Percentiles rank a stretch among this genome's conserved stretches.
These are phyloP conservation scores for Xerocomus brunneocitrinus DNA, from an alignment of 768 basidiomycete species.

Conservation along the genomic window DNA sequence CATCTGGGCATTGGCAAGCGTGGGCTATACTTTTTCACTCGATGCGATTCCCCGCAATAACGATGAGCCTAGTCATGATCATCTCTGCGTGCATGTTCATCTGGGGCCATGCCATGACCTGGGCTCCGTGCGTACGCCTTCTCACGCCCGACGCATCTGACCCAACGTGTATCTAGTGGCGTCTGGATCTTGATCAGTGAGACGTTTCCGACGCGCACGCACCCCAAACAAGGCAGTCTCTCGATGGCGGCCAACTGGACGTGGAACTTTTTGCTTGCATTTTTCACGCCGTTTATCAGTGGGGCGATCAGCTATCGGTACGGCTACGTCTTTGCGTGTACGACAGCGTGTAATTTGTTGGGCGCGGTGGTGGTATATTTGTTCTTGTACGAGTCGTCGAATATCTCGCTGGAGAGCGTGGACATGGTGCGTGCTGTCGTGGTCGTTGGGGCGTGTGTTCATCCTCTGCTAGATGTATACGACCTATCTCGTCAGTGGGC, in stretches of 20 bases:
- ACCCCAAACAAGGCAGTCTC: constrained; percentile 66
- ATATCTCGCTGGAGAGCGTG: constrained; percentile 62
- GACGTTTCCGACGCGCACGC: constrained; percentile 68
- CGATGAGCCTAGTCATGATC: constrained; percentile 46
- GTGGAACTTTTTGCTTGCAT: constrained; percentile 69
- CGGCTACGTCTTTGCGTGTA: constrained; percentile 68
- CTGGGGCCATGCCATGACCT: constrained; percentile 65
- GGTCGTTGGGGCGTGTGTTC: background rate
- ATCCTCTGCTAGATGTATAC: constrained; percentile 50
- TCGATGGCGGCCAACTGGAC: constrained; percentile 64
- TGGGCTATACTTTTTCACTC: constrained; percentile 22
- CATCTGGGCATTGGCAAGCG: constrained; percentile 51
- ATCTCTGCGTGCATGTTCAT: constrained; percentile 69
- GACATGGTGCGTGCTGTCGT: constrained; percentile 39
- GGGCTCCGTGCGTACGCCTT: constrained; percentile 46
- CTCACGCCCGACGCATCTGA: background rate
- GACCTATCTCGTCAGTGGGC: constrained; percentile 56
- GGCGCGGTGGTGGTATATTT: constrained; percentile 60
- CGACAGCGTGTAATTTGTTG: constrained; percentile 50
- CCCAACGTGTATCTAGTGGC: constrained; percentile 34
- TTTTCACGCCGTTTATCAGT: constrained; percentile 76
- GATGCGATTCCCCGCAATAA: background rate
- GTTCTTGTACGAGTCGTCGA: constrained; percentile 72
- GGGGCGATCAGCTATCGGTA: constrained; percentile 53
- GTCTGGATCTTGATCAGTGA: constrained; percentile 78